Conservation (phyloP, 306 rosid genomes). For the Castanea sativa region DNA sequence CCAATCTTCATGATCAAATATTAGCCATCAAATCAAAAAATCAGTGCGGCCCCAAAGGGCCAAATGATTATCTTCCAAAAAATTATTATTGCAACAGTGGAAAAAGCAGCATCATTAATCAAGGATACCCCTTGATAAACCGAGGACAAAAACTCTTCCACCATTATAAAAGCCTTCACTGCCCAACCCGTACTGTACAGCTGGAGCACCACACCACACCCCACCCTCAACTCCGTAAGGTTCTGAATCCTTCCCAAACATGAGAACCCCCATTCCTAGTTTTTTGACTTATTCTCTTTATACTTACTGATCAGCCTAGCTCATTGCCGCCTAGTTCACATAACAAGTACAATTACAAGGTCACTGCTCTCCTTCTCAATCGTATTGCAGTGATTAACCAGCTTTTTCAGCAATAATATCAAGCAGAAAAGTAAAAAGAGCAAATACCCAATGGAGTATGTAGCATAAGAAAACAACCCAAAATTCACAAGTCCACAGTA, state of each 20-base stretch:
- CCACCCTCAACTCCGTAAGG: constrained; percentile 24
- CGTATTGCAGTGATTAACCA: constrained; percentile 43
- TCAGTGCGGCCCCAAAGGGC: constrained; percentile 42
- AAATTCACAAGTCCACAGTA: constrained; percentile 34
- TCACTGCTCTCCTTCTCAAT: constrained; percentile 39
- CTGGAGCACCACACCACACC: constrained; percentile 50
- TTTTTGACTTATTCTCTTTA: constrained; percentile 33
- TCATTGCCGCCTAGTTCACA: constrained; percentile 32
- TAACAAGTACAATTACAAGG: constrained; percentile 21
- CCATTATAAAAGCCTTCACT: constrained; percentile 56
- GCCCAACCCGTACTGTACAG: constrained; percentile 48
- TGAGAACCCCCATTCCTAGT: constrained; percentile 30
- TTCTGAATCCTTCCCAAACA: constrained; percentile 31
- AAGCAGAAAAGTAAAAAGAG: constrained; percentile 49
- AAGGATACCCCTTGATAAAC: constrained; percentile 22
- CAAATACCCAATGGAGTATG: constrained; percentile 30
- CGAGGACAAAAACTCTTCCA: constrained; percentile 44
- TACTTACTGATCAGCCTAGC: background rate
- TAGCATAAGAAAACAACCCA: constrained; percentile 16
- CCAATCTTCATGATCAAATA: constrained; percentile 9
- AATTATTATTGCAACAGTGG: constrained; percentile 31
- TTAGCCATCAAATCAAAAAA: constrained; percentile 34
- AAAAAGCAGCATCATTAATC: constrained; percentile 49
- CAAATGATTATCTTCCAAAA: constrained; percentile 35
- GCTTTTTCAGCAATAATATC: constrained; percentile 62